These are phyloP conservation scores for Furcasterigmium furcatum DNA, from an alignment of 2,329 filamentous ascomycete species.

Conservation along the genomic window DNA sequence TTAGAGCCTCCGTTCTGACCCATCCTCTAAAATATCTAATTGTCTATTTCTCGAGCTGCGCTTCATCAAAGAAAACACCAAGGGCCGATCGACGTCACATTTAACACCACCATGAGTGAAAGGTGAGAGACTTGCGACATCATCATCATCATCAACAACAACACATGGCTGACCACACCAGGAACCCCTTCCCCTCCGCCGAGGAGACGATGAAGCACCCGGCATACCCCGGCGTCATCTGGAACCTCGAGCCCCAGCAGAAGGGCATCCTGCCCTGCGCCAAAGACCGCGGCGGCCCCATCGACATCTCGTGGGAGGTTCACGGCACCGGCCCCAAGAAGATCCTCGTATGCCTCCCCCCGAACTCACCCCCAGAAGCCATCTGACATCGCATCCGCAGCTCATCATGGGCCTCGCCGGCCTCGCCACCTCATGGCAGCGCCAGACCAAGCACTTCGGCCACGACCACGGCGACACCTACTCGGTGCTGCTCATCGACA, in stretches of 20 bases:
- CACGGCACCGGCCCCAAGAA: constrained; percentile 72
- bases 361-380: constrained; percentile 2
- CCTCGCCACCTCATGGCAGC: constrained; percentile 69
- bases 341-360: constrained; percentile 60
- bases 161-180: background rate
- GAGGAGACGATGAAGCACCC: constrained; percentile 62
- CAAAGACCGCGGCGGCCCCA: constrained; percentile 67
- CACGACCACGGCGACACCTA: constrained; percentile 66
- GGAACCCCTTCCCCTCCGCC: constrained; percentile 34
- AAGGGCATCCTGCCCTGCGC: constrained; percentile 63
- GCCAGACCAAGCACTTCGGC: constrained; percentile 79
- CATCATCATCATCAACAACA: background rate
- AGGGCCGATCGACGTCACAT: too few species aligned
- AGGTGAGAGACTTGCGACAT: background rate
- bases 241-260: constrained; percentile 64
- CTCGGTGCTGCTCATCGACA: constrained; percentile 75
- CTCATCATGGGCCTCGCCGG: constrained; percentile 80
- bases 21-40: too few species aligned
- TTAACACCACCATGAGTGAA: too few species aligned
- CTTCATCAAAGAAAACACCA: too few species aligned
- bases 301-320: constrained; percentile 75
- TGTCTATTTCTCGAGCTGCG: too few species aligned
- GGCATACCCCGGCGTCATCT: constrained; percentile 63
- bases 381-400: constrained; percentile 34
- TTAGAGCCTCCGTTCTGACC: too few species aligned